Base-by-base conservation (phyloP, 352 stramenopile species). In the Phytophthora sojae region DNA sequence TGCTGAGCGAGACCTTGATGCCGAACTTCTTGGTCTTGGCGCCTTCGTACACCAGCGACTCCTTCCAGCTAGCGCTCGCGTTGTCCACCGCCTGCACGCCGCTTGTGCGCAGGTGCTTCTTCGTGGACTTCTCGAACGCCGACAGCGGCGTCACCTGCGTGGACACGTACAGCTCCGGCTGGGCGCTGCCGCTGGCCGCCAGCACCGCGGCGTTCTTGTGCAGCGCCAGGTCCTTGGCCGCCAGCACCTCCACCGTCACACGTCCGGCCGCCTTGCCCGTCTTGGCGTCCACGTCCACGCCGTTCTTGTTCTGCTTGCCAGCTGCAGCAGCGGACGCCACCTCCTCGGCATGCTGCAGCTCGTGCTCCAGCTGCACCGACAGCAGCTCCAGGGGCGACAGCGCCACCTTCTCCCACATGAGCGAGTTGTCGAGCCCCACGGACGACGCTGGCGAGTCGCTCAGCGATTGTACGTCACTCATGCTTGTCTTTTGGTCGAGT, bases 331-430 rank as follows among this genome's bases (percentile, higher is more conserved):
- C 73, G 3, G 75, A 66, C 17, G 82, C 70, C 25, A 60, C 76
- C 52, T 87, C 81, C 54, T 89, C 61, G 0, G 88, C 76, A 25
- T 82, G 78, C 68, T 89, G 80, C 65, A 94, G 50, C 59, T 94
- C 85, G 21, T 85, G 69, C 63, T 95, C 86, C 29, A 92, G 74
- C 68, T 93, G 84, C 47, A 95, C 73, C 15, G 86, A 82, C n/a
- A 90, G 57, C 67, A 89, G 44, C 50, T 96, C 87, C 47, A 90
- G 70, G 30, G 88, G 86, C 9, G 87, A 95, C 45, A 94, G 73
- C 66, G 83, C 66, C 53, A 95, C 87, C 65, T 85, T 91, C 66
- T 96, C 87, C 89, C 89, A 94, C 67, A 85, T 91, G 58, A 86
- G 72, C 47, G 83, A 91, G 65, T 75, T 92, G 67, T 71, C 73